phyloP scores from a whole-genome alignment of 768 basidiomycete species.

The Cystofilobasidium macerans region DNA sequence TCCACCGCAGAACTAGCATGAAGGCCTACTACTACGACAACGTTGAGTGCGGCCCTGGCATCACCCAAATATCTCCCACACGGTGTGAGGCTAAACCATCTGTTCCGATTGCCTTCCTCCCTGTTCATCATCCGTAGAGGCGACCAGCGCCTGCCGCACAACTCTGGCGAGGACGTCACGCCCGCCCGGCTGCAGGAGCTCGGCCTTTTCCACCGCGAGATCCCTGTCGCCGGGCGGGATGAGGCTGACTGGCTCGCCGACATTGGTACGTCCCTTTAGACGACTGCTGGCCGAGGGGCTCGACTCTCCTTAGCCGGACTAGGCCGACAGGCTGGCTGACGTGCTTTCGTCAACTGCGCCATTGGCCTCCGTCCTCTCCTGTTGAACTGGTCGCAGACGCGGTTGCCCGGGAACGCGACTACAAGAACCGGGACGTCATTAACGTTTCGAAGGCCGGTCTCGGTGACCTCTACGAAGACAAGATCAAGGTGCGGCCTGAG shows the following conservation, averaged over 20 bases:
- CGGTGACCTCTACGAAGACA: conserved; percentile 71
- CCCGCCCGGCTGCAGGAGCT: conserved; percentile 46
- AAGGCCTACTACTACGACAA: conserved; percentile 39
- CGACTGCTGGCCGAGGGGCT: background rate
- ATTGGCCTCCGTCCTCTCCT: conserved; percentile 3
- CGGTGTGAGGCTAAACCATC: background rate
- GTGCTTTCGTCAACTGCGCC: background rate
- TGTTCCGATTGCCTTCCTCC: background rate
- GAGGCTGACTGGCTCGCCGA: conserved; percentile 42
- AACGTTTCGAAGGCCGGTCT: conserved; percentile 66
- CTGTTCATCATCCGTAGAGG: conserved; percentile 44
- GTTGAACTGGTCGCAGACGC: conserved; percentile 43
- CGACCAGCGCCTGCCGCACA: conserved; percentile 72
- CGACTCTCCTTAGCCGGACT: background rate
- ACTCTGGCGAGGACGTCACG: conserved; percentile 49
- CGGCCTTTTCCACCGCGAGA: conserved; percentile 57
- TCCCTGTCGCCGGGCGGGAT: conserved; percentile 47
- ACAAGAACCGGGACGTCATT: conserved; percentile 75
- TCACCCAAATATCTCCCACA: too few species aligned
- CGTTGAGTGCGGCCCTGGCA: conserved; percentile 37
- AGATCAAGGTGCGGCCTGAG: conserved; percentile 47
- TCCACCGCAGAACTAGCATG: conserved; percentile 4
- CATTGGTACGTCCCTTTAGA: conserved; percentile 11
- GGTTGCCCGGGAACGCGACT: conserved; percentile 57
- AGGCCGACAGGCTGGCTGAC: background rate